These are phyloP conservation scores for Vigna radiata DNA, from an alignment of 306 rosid species.

Conservation along the genomic window DNA sequence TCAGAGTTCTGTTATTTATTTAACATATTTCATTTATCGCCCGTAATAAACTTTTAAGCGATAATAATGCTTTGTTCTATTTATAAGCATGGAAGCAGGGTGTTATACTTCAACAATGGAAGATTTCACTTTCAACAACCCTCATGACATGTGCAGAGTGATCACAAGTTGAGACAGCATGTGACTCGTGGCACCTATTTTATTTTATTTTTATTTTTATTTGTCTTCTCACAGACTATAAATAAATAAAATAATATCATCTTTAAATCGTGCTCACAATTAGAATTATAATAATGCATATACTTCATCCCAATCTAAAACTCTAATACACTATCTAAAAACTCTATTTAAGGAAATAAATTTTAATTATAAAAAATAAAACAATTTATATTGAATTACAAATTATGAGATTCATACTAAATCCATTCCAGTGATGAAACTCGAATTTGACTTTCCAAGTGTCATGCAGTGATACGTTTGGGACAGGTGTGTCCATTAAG, in stretches of 20 bases:
- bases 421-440: not conserved
- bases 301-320: not conserved
- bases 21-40: no score
- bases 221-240: not conserved
- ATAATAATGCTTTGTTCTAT: no score
- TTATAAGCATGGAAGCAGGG: not conserved
- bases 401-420: not conserved
- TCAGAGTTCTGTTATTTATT: no score
- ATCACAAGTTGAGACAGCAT: not conserved
- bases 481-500: not conserved
- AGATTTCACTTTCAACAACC: not conserved
- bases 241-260: not conserved
- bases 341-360: no score
- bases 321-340: not conserved
- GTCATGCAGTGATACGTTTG: not conserved
- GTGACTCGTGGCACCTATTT: not conserved
- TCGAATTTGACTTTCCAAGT: not conserved
- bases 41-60: no score
- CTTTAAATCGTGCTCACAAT: not conserved
- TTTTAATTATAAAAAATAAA: no score
- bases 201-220: not conserved
- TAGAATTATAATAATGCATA: not conserved
- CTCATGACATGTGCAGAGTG: not conserved
- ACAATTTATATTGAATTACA: no score
- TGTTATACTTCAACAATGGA: not conserved